phyloP scores from a whole-genome alignment of 306 rosid genomes.

The Citrullus mucosospermus region DNA sequence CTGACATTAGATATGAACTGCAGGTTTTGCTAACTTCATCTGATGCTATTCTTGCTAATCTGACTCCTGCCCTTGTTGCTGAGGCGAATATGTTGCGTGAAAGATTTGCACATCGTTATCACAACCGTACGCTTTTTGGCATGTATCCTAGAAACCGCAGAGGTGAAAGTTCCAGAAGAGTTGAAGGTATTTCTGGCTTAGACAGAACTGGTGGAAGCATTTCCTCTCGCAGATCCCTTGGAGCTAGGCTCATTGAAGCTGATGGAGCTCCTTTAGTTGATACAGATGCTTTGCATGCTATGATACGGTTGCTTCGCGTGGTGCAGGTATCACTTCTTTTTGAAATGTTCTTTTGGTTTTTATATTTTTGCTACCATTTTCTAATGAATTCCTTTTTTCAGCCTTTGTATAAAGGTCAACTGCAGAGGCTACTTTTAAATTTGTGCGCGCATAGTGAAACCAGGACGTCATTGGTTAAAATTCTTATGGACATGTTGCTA shows the following conservation, averaged over 20 bases:
- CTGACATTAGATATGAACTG: background rate
- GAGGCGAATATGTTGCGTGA: slow-evolving; percentile 95
- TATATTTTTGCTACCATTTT: background rate
- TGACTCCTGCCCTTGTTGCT: slow-evolving; percentile 94
- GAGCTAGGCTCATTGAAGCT: slow-evolving; percentile 75
- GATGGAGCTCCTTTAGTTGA: slow-evolving; percentile 90
- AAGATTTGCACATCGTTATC: slow-evolving; percentile 86
- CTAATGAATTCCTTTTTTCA: slow-evolving; percentile 29
- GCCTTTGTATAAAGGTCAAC: slow-evolving; percentile 92
- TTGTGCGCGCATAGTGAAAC: slow-evolving; percentile 81
- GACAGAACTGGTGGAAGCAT: slow-evolving; percentile 50
- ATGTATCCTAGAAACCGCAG: slow-evolving; percentile 88
- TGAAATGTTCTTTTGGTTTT: slow-evolving; percentile 2
- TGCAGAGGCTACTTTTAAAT: slow-evolving; percentile 92
- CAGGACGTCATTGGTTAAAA: slow-evolving; percentile 65
- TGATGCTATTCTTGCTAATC: slow-evolving; percentile 88
- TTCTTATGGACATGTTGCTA: slow-evolving; percentile 76
- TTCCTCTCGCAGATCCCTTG: slow-evolving; percentile 64
- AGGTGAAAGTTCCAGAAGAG: slow-evolving; percentile 77
- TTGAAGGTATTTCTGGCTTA: slow-evolving; percentile 63
- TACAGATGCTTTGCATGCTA: slow-evolving; percentile 61
- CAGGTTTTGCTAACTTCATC: slow-evolving; percentile 96
- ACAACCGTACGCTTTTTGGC: slow-evolving; percentile 77
- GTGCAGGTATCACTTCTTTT: slow-evolving; percentile 50
- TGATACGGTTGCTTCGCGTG: slow-evolving; percentile 79